Evolutionary conservation across 2,329 filamentous ascomycete genomes (phyloP).

Genomic region (Botrytis deweyae): DNA sequence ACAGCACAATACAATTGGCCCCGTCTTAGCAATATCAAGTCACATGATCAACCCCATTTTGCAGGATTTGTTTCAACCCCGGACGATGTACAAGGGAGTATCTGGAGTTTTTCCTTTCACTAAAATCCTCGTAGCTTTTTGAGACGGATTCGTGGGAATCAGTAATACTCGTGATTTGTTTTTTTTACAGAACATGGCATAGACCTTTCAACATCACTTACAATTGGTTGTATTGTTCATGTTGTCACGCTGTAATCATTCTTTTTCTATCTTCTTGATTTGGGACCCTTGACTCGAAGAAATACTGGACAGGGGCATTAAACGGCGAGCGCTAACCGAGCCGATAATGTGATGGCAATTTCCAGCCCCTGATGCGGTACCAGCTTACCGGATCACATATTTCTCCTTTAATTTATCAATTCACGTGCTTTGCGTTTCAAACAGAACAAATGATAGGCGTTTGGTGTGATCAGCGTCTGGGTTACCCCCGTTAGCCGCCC

Average conservation of each 20-base stretch:
- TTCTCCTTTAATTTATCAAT: background rate
- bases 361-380: background rate
- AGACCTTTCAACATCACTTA: background rate
- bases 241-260: background rate
- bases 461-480: background rate
- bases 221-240: background rate
- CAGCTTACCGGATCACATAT: background rate
- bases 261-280: background rate
- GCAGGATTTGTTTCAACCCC: background rate
- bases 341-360: constrained; percentile 1
- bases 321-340: background rate
- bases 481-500: background rate
- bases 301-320: background rate
- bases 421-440: background rate
- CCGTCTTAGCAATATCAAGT: background rate
- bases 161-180: background rate
- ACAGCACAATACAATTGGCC: background rate
- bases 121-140: too few relatives aligned
- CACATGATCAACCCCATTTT: background rate
- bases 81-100: too few relatives aligned
- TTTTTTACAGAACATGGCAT: background rate
- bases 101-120: background rate
- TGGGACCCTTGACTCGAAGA: background rate
- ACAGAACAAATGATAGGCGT: background rate
- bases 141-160: background rate